Percentiles rank a stretch among this genome's conserved stretches.
Conservation (phyloP, 768 basidiomycete species). For the Lactifluus volemus region DNA sequence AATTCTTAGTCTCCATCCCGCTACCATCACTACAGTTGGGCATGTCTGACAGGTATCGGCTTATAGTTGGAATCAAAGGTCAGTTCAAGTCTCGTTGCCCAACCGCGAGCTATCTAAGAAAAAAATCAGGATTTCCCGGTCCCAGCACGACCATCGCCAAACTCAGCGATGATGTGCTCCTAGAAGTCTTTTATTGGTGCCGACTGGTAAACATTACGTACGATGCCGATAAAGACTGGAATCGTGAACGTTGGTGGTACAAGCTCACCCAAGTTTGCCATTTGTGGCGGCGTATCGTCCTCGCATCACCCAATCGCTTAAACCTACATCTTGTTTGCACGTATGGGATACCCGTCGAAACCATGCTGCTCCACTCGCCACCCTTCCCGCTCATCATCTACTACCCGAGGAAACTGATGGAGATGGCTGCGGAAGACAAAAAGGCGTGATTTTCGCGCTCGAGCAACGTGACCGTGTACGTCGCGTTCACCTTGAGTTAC, state of each 20-base stretch:
- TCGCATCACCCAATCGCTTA: not conserved
- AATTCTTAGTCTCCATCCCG: too few relatives aligned
- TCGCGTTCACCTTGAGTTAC: not conserved
- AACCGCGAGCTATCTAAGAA: not conserved
- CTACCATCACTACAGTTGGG: too few relatives aligned
- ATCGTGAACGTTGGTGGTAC: slow-evolving; percentile 9
- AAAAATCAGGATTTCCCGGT: not conserved
- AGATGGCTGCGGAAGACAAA: not conserved
- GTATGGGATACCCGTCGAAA: not conserved
- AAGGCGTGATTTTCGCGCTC: not conserved
- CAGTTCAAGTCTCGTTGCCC: not conserved
- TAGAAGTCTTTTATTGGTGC: not conserved
- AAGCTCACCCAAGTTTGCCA: not conserved
- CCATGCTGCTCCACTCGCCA: not conserved
- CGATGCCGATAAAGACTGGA: not conserved
- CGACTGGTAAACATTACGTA: not conserved
- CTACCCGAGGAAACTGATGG: not conserved
- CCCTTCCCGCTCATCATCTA: slow-evolving; percentile 5
- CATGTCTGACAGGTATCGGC: not conserved
- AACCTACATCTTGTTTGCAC: slow-evolving; percentile 2
- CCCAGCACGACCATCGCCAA: not conserved
- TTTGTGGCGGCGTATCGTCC: not conserved
- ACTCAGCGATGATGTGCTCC: slow-evolving; percentile 1
- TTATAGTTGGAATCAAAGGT: not conserved
- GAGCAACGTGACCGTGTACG: not conserved